phyloP scores from a whole-genome alignment of 192 early-diverging fungal genomes.

The Podila horticola region DNA sequence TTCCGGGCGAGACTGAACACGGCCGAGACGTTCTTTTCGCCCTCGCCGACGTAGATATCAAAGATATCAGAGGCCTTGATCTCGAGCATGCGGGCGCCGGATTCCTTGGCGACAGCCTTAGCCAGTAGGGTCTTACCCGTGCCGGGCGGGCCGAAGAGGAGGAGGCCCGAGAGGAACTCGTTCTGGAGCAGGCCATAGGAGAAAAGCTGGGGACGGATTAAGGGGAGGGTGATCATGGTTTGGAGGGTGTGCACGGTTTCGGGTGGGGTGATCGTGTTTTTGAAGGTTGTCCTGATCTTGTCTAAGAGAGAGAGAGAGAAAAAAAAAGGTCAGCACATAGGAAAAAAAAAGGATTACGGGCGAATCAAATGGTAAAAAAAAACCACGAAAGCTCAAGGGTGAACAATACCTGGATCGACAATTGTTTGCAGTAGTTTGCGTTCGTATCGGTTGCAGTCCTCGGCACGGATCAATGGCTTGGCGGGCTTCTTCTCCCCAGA shows the following conservation, averaged over 20 bases:
- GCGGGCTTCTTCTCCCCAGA: conserved; percentile 26
- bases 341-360: not conserved
- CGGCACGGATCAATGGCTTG: conserved; percentile 36
- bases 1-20: conserved; percentile 94
- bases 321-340: not conserved
- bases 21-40: conserved; percentile 95
- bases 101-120: conserved; percentile 87
- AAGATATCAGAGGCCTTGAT: conserved; percentile 82
- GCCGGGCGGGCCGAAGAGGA: conserved; percentile 89
- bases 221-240: conserved; percentile 82
- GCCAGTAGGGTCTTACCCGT: conserved; percentile 90
- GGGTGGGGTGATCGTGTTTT: conserved; percentile 78
- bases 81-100: conserved; percentile 81
- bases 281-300: conserved; percentile 68
- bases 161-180: conserved; percentile 77
- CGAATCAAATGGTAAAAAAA: not conserved
- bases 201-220: conserved; percentile 82
- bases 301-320: conserved; percentile 25
- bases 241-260: conserved; percentile 89
- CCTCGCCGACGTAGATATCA: conserved; percentile 95
- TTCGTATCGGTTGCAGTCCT: conserved; percentile 75
- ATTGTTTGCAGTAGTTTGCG: conserved; percentile 80
- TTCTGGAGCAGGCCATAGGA: conserved; percentile 73
- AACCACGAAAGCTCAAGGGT: not conserved
- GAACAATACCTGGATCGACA: conserved; percentile 74